These are phyloP conservation scores for Epichloe sibirici DNA, from an alignment of 2,329 filamentous ascomycete species.

Conservation along the genomic window DNA sequence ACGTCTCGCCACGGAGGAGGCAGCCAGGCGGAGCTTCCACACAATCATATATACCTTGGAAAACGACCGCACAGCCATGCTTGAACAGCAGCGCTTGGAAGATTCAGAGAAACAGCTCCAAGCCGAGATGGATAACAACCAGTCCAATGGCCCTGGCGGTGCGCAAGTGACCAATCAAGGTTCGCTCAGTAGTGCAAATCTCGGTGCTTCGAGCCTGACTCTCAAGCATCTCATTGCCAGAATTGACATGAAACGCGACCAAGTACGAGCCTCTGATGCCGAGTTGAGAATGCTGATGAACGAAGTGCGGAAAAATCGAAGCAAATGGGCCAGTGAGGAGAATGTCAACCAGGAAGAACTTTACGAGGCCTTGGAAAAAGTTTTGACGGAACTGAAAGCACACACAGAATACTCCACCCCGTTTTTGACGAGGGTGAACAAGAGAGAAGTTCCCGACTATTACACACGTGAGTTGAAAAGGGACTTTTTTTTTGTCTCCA, in stretches of 20 bases:
- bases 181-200: constrained; percentile 81
- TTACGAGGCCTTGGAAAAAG: constrained; percentile 93
- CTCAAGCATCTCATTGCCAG: constrained; percentile 93
- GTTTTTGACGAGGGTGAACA: constrained; percentile 88
- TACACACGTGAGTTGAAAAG: constrained; percentile 56
- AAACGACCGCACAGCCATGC: constrained; percentile 89
- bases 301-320: constrained; percentile 93
- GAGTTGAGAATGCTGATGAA: constrained; percentile 89
- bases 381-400: constrained; percentile 90
- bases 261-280: constrained; percentile 83
- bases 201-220: constrained; percentile 90
- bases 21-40: constrained; percentile 80
- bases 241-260: constrained; percentile 84
- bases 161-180: constrained; percentile 59
- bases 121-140: constrained; percentile 71
- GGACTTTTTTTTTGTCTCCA: neutral
- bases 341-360: constrained; percentile 95
- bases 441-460: constrained; percentile 93
- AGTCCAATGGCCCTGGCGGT: constrained; percentile 33
- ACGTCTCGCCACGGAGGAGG: constrained; percentile 80
- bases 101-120: constrained; percentile 94
- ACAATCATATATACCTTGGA: constrained; percentile 92
- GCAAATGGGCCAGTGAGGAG: constrained; percentile 98
- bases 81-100: constrained; percentile 93
- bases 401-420: constrained; percentile 97